Percentiles rank a stretch among this genome's conserved stretches.
Conservation (phyloP, 352 stramenopile species). For the Phytophthora pluvialis region DNA sequence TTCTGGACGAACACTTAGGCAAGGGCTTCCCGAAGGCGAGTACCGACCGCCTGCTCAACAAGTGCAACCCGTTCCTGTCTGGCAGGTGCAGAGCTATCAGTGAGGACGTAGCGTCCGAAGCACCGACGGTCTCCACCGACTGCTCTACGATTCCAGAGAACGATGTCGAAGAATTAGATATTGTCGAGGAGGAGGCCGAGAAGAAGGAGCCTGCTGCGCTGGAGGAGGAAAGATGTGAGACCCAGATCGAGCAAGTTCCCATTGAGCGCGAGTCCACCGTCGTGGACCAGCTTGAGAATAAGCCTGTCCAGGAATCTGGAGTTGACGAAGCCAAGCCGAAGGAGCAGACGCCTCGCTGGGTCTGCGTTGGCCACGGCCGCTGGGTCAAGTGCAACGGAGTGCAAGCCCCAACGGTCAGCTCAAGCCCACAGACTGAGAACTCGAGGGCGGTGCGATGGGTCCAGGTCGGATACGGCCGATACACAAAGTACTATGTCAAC, state of each 20-base stretch:
- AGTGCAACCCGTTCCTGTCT: slow-evolving; percentile 43
- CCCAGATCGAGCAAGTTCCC: background rate
- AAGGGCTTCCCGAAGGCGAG: slow-evolving; percentile 16
- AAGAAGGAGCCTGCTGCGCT: slow-evolving; percentile 3
- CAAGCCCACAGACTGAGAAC: background rate
- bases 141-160: slow-evolving; percentile 30
- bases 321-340: background rate
- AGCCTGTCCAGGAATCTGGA: background rate
- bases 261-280: background rate
- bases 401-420: background rate
- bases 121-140: slow-evolving; percentile 34
- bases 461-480: slow-evolving; percentile 25
- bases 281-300: background rate
- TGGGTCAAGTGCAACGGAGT: slow-evolving; percentile 15
- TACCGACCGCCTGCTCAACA: slow-evolving; percentile 35
- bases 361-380: slow-evolving; percentile 23
- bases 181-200: slow-evolving; percentile 26
- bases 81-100: slow-evolving; percentile 29
- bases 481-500: slow-evolving; percentile 25
- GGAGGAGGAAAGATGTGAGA: background rate
- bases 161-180: slow-evolving; percentile 15
- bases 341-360: slow-evolving; percentile 18
- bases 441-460: slow-evolving; percentile 20
- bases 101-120: slow-evolving; percentile 34
- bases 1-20: slow-evolving; percentile 29